Conservation (phyloP, 2,329 filamentous ascomycete genomes). For the Ceratocystis smalleyi region DNA sequence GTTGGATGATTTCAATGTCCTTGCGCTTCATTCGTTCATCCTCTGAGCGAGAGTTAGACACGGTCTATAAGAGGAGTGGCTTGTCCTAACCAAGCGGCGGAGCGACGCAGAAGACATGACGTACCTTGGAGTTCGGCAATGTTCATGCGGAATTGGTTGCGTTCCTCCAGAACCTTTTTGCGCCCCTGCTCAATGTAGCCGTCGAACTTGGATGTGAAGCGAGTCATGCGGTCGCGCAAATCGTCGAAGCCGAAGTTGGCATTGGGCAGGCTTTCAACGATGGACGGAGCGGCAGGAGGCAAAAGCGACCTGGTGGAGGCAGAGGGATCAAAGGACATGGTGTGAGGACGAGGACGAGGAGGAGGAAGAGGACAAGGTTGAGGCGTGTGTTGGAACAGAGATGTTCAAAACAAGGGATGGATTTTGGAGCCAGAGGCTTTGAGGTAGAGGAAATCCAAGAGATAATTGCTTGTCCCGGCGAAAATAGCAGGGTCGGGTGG, state of each 20-base stretch:
- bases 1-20: conserved; percentile 67
- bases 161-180: conserved; percentile 78
- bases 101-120: conserved; percentile 16
- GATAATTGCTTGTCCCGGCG: not conserved
- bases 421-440: not conserved
- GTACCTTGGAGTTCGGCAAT: conserved; percentile 79
- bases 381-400: not conserved
- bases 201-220: conserved; percentile 82
- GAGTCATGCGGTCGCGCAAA: conserved; percentile 83
- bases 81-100: not conserved
- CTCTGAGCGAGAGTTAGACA: conserved; percentile 38
- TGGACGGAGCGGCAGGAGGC: conserved; percentile 47
- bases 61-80: not conserved
- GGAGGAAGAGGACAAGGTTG: conserved; percentile 1
- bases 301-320: conserved; percentile 47
- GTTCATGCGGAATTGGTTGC: conserved; percentile 84
- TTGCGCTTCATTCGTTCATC: conserved; percentile 79
- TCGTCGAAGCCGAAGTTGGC: conserved; percentile 96
- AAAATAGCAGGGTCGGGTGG: not conserved
- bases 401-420: not conserved
- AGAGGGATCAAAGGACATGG: conserved; percentile 53
- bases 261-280: conserved; percentile 66
- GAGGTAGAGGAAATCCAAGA: too few species aligned
- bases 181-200: conserved; percentile 83
- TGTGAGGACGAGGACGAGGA: conserved; percentile 25